Evolutionary conservation across 1,284 basidiomycete species (phyloP), one percentile per base, ranked within the genome.

Genomic region (Rhizoctonia solani): DNA sequence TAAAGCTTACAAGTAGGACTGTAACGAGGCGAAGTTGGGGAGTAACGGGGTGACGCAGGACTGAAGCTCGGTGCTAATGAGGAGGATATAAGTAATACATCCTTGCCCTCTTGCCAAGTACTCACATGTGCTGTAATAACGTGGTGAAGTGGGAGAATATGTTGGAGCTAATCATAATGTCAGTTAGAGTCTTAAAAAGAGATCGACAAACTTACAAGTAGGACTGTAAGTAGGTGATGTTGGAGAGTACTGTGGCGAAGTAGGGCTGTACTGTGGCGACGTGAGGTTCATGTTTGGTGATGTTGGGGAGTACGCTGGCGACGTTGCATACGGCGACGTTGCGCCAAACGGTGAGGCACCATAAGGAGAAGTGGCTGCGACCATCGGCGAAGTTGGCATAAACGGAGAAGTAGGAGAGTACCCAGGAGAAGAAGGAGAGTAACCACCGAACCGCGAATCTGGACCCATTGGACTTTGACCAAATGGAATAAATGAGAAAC

Each of bases 341-440:
- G 61, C 88, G 74, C 88, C 91, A 79, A 87, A 91, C 0, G 90
- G 90, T 25, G 90, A 92, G 0, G 89, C 90, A 1, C 88, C 88
- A 63, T 88, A 87, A 27, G 89, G 88, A 11, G 88, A 92, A 1
- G 88, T 87, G 11, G 63, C 87, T 14, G 87, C 87, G 42, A 82
- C 83, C 75, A 89, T 94, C 1, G 92, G 93, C 19, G 92, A 94
- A 63, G 90, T 89, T 4, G 92, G 91, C 11, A 89, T 86, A 73
- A 89, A 95, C 0, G 93, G 93, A 0, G 91, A 94, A 0, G 92
- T 94, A 0, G 93, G 92, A 1, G 92, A 92, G 74, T 93, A 95
- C 67, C 89, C 90, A 0, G 91, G 90, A 0, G 90, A 92, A 71
- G 87, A 89, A 3, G 90, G 92, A 69, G 90, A 93, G 78, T 91